Evolutionary conservation across 352 stramenopile species (phyloP).

Genomic region (Pythium dissotocum): DNA sequence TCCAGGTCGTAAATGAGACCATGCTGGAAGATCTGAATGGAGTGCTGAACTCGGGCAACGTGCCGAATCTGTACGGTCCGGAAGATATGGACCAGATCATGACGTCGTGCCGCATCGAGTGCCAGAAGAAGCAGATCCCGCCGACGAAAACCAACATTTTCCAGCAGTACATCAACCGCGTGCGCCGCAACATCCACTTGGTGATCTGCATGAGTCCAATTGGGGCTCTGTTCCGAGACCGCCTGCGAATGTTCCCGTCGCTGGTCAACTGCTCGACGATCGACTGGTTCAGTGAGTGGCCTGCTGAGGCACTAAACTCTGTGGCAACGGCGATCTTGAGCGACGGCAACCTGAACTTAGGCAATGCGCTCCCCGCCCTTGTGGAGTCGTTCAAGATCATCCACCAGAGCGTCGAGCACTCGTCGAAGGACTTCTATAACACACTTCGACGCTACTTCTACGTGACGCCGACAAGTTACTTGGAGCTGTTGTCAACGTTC

Average conservation of each 20-base stretch:
- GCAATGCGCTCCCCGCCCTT: constrained; percentile 46
- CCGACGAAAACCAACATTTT: constrained; percentile 96
- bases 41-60: constrained; percentile 94
- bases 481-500: constrained; percentile 92
- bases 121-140: constrained; percentile 87
- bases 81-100: constrained; percentile 94
- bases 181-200: constrained; percentile 91
- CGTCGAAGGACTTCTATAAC: constrained; percentile 86
- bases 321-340: constrained; percentile 86
- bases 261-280: constrained; percentile 88
- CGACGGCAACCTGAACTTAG: constrained; percentile 72
- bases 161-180: constrained; percentile 91
- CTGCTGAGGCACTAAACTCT: constrained; percentile 80
- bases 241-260: constrained; percentile 87
- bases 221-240: constrained; percentile 76
- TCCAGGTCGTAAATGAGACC: constrained; percentile 94
- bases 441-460: constrained; percentile 90
- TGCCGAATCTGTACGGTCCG: constrained; percentile 92
- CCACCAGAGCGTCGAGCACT: constrained; percentile 88
- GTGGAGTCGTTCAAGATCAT: constrained; percentile 89
- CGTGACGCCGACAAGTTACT: constrained; percentile 92
- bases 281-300: constrained; percentile 90
- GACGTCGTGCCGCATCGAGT: constrained; percentile 90
- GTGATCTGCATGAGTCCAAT: constrained; percentile 90
- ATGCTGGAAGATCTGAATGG: constrained; percentile 96